Base-by-base conservation (phyloP, 768 basidiomycete species). In the Erythrobasidium yunnanense region DNA sequence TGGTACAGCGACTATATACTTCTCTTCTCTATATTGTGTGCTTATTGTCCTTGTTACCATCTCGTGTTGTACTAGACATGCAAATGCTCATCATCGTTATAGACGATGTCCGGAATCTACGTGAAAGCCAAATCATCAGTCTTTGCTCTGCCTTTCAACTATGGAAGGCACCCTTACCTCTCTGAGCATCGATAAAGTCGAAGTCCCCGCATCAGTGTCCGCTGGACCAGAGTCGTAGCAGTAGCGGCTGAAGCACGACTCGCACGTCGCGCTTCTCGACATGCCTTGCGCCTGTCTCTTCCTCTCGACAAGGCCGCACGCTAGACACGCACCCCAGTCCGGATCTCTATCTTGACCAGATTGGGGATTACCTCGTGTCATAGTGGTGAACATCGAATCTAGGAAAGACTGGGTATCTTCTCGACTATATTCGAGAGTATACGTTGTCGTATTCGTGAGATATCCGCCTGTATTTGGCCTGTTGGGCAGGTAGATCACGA, bases 401-500 rank as follows among this genome's bases (percentile, higher is more conserved):
- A 88, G 76, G 74, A 87, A 83, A 3, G 83, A 71, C 35, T 75
- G 76, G 1, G 81, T 81, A 67, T 85, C 82, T 25, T 79, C 77
- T 20, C 76, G 75, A 17, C 80, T 79, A 72, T 87, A 90, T 20
- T 78, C 75, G n/a, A 87, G 77, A 71, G 80, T 78, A 72, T 84
- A 83, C 25, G 85, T 83, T 11, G 70, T 71, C 77, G 68, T 74
- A 86, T 86, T 87, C 84, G 83, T 79, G 7, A 77, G 85, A 62
- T 80, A 73, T 65, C 78, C 80, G 23, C 84, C 85, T 60, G 79
- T 17, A 32, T 56, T 46, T n/a, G 87, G 86, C 30, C 86, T 80
- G 73, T 85, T 87, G 4, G 88, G 88, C 5, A 89, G 78, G 71
- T 86, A 88, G 46, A 89, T 81, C 29, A 68, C 51, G 6, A 66